Conservation (phyloP, 2,329 filamentous ascomycete species). For the Aspergillus pseudoglaucus region DNA sequence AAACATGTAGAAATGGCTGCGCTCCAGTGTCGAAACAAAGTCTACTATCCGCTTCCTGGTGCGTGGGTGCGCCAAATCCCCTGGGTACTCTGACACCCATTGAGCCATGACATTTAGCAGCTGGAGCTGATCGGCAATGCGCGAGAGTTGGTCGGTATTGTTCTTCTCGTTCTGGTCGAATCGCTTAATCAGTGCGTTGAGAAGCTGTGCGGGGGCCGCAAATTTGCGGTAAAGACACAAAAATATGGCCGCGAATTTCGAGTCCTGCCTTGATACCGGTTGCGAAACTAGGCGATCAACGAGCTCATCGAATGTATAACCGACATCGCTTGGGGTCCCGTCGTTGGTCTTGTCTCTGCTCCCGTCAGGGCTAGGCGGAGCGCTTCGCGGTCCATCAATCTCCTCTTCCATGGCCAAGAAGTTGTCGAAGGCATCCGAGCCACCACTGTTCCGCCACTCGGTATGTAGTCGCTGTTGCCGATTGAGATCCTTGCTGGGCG, state of each 20-base stretch:
- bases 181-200: slow-evolving; percentile 59
- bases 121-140: slow-evolving; percentile 73
- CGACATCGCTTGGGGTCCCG: slow-evolving; percentile 28
- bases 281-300: slow-evolving; percentile 81
- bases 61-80: slow-evolving; percentile 76
- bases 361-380: slow-evolving; percentile 22
- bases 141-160: slow-evolving; percentile 65
- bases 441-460: slow-evolving; percentile 34
- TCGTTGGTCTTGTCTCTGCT: slow-evolving; percentile 29
- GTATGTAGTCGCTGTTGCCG: slow-evolving; percentile 29
- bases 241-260: slow-evolving; percentile 83
- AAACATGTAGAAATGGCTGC: slow-evolving; percentile 73
- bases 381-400: slow-evolving; percentile 23
- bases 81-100: slow-evolving; percentile 86
- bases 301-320: slow-evolving; percentile 55
- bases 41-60: slow-evolving; percentile 66
- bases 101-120: slow-evolving; percentile 77
- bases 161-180: slow-evolving; percentile 69
- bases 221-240: slow-evolving; percentile 93
- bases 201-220: slow-evolving; percentile 69
- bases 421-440: slow-evolving; percentile 36
- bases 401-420: slow-evolving; percentile 41
- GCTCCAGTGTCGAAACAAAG: slow-evolving; percentile 69
- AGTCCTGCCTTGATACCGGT: slow-evolving; percentile 78
- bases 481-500: slow-evolving; percentile 23